These are phyloP conservation scores for Hibiscus mutabilis DNA, from an alignment of 345 rosid species.

Conservation along the genomic window DNA sequence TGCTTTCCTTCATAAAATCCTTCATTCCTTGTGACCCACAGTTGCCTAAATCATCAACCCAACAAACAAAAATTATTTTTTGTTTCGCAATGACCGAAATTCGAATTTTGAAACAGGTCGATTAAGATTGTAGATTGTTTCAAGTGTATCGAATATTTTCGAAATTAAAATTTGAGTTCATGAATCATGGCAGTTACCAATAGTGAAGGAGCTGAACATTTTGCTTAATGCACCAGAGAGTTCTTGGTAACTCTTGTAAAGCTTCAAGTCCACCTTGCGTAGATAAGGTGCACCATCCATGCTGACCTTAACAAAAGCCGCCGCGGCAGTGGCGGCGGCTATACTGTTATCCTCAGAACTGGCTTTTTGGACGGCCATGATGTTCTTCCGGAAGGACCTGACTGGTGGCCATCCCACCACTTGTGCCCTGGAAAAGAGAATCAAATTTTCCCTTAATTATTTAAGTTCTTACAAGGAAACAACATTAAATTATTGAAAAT, in stretches of 20 bases:
- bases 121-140: too few relatives aligned
- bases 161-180: too few relatives aligned
- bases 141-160: too few relatives aligned
- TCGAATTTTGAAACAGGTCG: too few relatives aligned
- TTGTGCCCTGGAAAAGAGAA: background rate
- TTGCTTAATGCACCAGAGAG: conserved; percentile 66
- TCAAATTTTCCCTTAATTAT: background rate
- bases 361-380: conserved; percentile 55
- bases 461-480: background rate
- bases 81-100: too few relatives aligned
- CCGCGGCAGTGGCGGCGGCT: conserved; percentile 13
- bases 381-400: conserved; percentile 60
- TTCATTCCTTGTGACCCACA: conserved; percentile 72
- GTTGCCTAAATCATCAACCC: conserved; percentile 32
- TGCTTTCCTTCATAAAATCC: conserved; percentile 80
- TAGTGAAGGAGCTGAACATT: conserved; percentile 84
- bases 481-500: background rate
- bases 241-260: conserved; percentile 61
- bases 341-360: conserved; percentile 24
- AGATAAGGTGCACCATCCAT: conserved; percentile 91
- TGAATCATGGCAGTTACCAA: conserved; percentile 34
- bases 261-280: conserved; percentile 69
- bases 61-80: background rate
- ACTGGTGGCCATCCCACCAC: conserved; percentile 22
- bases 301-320: conserved; percentile 76